phyloP scores from a whole-genome alignment of 2,329 filamentous ascomycete genomes.

The Colletotrichum tabaci region DNA sequence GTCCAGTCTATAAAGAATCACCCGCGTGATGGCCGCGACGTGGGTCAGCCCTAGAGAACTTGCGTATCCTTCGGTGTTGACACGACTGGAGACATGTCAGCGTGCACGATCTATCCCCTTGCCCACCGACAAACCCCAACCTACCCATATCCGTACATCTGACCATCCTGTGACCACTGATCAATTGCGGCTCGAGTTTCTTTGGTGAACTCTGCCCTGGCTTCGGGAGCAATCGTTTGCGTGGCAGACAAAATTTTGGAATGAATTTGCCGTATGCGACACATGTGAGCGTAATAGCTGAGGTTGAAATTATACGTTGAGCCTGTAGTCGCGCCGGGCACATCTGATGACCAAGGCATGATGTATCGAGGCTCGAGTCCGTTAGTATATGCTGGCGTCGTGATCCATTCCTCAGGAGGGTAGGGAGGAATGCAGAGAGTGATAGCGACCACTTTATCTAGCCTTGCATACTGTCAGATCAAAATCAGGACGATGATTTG shows the following conservation, averaged over 20 bases:
- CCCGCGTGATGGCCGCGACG: constrained; percentile 9
- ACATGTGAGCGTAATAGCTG: constrained; percentile 6
- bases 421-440: constrained; percentile 9
- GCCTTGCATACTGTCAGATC: constrained; percentile 1
- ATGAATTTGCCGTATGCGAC: constrained; percentile 13
- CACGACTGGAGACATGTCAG: constrained; percentile 1
- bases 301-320: constrained; percentile 8
- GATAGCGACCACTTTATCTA: constrained; percentile 10
- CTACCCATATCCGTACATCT: too few species aligned
- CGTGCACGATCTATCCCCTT: neutral
- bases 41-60: constrained; percentile 7
- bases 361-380: constrained; percentile 5
- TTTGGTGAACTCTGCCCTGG: neutral
- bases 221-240: neutral
- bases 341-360: constrained; percentile 12
- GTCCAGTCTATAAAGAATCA: constrained; percentile 10
- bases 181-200: too few species aligned
- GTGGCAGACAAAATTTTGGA: constrained; percentile 3
- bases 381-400: neutral
- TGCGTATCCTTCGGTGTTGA: constrained; percentile 18
- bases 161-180: too few species aligned
- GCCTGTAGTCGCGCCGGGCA: neutral
- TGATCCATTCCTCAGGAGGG: constrained; percentile 11
- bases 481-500: neutral
- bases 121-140: too few species aligned